Evolutionary conservation across 352 stramenopile species (phyloP).

Genomic region (Aphanomyces astaci): DNA sequence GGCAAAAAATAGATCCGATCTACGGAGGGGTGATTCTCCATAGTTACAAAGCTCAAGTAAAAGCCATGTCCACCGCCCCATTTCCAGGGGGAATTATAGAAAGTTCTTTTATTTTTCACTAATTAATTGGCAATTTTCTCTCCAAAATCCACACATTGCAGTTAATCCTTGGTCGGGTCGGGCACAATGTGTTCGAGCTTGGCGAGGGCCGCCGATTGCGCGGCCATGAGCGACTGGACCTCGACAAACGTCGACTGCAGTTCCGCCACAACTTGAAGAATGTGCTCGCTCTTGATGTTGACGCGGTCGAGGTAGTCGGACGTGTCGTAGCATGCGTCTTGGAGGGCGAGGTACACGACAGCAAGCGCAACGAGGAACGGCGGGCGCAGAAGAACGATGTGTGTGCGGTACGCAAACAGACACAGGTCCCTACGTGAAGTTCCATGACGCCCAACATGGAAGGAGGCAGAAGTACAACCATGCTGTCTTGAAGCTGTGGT

Average conservation of each 20-base stretch:
- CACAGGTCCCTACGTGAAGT: slow-evolving; percentile 55
- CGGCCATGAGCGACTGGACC: slow-evolving; percentile 54
- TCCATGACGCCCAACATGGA: background rate
- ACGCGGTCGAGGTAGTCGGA: slow-evolving; percentile 63
- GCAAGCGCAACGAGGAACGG: slow-evolving; percentile 86
- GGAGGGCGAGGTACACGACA: slow-evolving; percentile 64
- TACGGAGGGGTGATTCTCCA: too few species aligned
- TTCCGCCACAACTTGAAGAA: slow-evolving; percentile 65
- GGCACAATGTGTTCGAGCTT: slow-evolving; percentile 78
- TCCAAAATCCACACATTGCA: background rate
- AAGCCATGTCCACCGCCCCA: too few species aligned
- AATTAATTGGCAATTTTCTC: too few species aligned
- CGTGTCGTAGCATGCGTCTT: slow-evolving; percentile 69
- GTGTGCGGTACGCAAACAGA: slow-evolving; percentile 81
- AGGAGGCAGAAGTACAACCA: slow-evolving; percentile 53
- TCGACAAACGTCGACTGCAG: slow-evolving; percentile 71
- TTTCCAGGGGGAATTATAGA: too few species aligned
- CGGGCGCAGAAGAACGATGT: slow-evolving; percentile 77
- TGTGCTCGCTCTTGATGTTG: slow-evolving; percentile 74
- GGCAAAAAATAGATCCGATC: too few species aligned
- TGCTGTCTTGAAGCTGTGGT: slow-evolving; percentile 76
- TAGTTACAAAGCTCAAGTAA: too few species aligned
- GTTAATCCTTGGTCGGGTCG: slow-evolving; percentile 28
- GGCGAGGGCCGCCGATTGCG: slow-evolving; percentile 55
- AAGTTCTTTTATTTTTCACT: too few species aligned